phyloP scores from a whole-genome alignment of 169 alveolate genomes.

The Perkinsus chesapeaki region DNA sequence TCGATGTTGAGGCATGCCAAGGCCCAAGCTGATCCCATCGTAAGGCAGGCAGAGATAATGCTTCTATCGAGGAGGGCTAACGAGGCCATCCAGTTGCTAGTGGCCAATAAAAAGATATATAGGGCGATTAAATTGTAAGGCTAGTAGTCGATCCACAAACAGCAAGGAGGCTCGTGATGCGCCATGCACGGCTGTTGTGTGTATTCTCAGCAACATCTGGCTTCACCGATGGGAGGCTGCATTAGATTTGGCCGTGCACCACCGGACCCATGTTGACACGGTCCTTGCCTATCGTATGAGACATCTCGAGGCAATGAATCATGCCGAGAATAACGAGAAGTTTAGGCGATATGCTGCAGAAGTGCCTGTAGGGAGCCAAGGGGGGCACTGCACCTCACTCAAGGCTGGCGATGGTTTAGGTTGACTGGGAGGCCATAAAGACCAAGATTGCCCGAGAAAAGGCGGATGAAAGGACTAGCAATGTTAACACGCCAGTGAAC shows the following conservation, averaged over 20 bases:
- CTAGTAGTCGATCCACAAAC: neutral
- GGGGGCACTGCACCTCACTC: neutral
- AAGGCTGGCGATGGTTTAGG: neutral
- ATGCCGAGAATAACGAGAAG: slow-evolving; percentile 57
- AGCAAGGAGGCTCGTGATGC: no score
- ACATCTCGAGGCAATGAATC: slow-evolving; percentile 44
- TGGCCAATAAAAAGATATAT: neutral
- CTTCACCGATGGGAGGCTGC: slow-evolving; percentile 48
- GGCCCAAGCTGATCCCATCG: neutral
- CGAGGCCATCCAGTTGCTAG: neutral
- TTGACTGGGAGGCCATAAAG: slow-evolving; percentile 8
- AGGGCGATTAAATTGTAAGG: slow-evolving; percentile 6
- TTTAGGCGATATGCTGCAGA: slow-evolving; percentile 45
- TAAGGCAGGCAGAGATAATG: neutral
- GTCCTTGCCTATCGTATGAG: slow-evolving; percentile 65
- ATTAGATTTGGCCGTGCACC: slow-evolving; percentile 57
- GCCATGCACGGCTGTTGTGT: no score
- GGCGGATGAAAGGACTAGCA: neutral
- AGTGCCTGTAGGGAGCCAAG: slow-evolving; percentile 13
- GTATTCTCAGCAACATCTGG: slow-evolving; percentile 3
- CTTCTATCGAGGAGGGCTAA: neutral
- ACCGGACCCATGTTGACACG: slow-evolving; percentile 68
- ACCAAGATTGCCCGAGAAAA: neutral
- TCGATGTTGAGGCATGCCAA: neutral
- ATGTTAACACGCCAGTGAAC: neutral